phyloP scores from a whole-genome alignment of 2,329 filamentous ascomycete genomes.

The Epichloe scottii region DNA sequence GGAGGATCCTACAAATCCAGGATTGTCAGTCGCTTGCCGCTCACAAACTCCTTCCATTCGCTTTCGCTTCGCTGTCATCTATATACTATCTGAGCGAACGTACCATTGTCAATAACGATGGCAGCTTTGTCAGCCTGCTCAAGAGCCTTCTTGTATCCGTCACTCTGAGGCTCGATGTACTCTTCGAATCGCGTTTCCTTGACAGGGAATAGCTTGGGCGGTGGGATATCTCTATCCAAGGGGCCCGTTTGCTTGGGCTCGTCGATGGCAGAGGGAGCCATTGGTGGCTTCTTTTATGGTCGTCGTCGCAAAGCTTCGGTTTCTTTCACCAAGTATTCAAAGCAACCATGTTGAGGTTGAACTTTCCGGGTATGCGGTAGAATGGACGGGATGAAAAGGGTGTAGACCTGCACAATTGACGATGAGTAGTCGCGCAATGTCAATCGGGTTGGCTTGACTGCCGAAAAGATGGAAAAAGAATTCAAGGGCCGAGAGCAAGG shows the following conservation, averaged over 20 bases:
- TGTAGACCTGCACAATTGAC: not conserved
- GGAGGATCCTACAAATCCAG: constrained; percentile 58
- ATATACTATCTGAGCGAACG: constrained; percentile 12
- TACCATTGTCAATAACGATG: constrained; percentile 98
- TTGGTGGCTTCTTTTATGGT: constrained; percentile 16
- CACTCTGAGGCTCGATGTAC: constrained; percentile 39
- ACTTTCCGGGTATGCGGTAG: constrained; percentile 1
- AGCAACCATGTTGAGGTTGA: constrained; percentile 3
- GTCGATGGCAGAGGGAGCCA: constrained; percentile 43
- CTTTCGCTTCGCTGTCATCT: not conserved
- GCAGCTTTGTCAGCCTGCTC: constrained; percentile 49
- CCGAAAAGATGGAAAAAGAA: not conserved
- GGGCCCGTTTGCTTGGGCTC: constrained; percentile 24
- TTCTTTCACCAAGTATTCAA: not conserved
- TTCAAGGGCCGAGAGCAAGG: constrained; percentile 15
- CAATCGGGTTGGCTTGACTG: not conserved
- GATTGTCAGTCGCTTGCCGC: not conserved
- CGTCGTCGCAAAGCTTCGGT: constrained; percentile 5
- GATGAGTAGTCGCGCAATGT: not conserved
- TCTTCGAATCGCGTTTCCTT: constrained; percentile 50
- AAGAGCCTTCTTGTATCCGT: constrained; percentile 60
- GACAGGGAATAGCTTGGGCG: constrained; percentile 46
- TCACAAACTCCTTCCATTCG: not conserved
- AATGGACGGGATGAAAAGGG: not conserved
- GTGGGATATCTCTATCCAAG: constrained; percentile 33